Base-by-base conservation (phyloP, 108 stramenopile genomes). In the Nannochloropsis gaditana region DNA sequence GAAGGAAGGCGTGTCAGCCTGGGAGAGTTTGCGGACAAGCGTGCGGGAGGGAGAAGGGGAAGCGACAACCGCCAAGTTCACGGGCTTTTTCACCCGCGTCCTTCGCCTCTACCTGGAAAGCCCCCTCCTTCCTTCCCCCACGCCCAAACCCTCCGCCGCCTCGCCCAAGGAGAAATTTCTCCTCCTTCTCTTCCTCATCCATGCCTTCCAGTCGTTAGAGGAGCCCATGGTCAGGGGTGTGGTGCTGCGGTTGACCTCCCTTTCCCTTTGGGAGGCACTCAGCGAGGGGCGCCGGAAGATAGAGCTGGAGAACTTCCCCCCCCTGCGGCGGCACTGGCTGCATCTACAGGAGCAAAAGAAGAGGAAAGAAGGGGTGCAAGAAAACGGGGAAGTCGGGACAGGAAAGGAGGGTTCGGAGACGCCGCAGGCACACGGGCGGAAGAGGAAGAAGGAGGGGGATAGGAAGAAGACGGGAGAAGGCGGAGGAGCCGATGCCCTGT, bases 251-350 rank as follows among this genome's bases (percentile, higher is more conserved):
- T 79, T 89, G 44, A 44, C 43, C 73, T 90, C 88, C 45, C 87
- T 91, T 59, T 90, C 91, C 17, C 81, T 90, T 9, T 91, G 91
- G 91, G 84, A 21, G 5, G 42, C 79, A 6, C 88, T 91, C n/a
- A 80, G 43, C 31, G 45, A 84, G 8, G 89, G 80, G 45, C 84
- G 89, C 17, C 85, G 84, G 21, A 80, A 73, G 79, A 41, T 45
- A 9, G 89, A 90, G 85, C 88, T 90, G 41, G 73, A 84, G 79
- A 44, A 43, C 19, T 90, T 82, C 85, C 90, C 90, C 17, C 85
- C 86, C 84, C 80, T 90, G 21, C 43, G 59, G 73, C 82, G 86
- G 17, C 88, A 91, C 73, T 91, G 89, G 91, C 85, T 83, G 80
- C 88, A 91, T 79, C 85, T 90, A 42, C 85, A 87, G 79, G 85